Conservation (phyloP, 805 yeast species). For the Dipodascopsis tothii region DNA sequence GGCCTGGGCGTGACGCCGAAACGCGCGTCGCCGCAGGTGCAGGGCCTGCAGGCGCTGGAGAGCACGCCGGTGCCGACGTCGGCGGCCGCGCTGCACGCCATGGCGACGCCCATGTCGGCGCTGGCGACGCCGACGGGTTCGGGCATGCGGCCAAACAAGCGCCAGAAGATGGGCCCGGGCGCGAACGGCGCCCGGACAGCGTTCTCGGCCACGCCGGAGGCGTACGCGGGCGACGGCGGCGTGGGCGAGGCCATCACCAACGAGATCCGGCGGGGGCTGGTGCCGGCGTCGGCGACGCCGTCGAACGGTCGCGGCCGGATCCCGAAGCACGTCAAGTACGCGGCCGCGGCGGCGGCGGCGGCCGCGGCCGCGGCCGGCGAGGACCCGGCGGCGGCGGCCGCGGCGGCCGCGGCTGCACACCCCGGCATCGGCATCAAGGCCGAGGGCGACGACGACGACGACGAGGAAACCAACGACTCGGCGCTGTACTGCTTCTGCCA, state of each 20-base stretch:
- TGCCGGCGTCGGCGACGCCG: conserved; percentile 1
- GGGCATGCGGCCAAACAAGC: conserved; percentile 5
- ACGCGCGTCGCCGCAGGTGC: not conserved
- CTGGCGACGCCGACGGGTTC: conserved; percentile 2
- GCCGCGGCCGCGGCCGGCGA: conserved; percentile 7
- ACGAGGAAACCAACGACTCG: conserved; percentile 40
- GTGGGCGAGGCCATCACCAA: conserved; percentile 7
- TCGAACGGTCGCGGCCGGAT: not conserved
- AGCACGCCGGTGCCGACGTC: not conserved
- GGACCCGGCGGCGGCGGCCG: not conserved
- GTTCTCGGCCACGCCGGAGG: not conserved
- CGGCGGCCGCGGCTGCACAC: conserved; percentile 4
- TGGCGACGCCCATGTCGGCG: not conserved
- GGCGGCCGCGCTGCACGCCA: not conserved
- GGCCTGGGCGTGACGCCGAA: not conserved
- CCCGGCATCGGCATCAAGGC: not conserved
- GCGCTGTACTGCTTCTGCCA: conserved; percentile 88
- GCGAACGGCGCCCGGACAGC: not conserved
- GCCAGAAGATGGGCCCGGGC: conserved; percentile 5
- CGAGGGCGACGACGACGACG: conserved; percentile 20
- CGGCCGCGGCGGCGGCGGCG: conserved; percentile 11
- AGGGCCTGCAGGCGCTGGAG: not conserved
- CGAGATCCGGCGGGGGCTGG: conserved; percentile 15
- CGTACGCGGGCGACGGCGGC: not conserved
- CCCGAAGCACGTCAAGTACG: not conserved